A percentile compares a stretch with the other conserved stretches of the same genome.
These are phyloP conservation scores for Colletotrichum filicis DNA, from an alignment of 2,329 filamentous ascomycete genomes.

Conservation along the genomic window DNA sequence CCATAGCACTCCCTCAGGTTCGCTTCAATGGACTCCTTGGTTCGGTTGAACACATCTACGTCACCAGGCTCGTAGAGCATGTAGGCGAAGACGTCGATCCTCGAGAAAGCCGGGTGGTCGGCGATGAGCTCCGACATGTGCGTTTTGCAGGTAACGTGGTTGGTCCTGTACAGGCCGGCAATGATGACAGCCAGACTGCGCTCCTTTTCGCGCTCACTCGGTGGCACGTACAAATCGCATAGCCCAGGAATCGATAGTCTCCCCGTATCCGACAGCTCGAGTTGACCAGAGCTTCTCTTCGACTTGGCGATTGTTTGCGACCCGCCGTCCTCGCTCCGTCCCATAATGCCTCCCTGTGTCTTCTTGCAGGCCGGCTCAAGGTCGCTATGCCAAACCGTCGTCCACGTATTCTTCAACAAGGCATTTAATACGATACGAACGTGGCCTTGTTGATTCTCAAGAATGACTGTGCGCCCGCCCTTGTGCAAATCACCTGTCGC, in stretches of 20 bases:
- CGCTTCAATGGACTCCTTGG: constrained; percentile 14
- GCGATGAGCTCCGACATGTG: constrained; percentile 26
- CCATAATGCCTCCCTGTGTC: neutral
- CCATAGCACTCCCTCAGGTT: constrained; percentile 33
- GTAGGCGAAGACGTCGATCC: constrained; percentile 34
- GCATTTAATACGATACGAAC: constrained; percentile 15
- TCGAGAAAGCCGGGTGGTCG: constrained; percentile 14
- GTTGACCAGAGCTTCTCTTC: neutral
- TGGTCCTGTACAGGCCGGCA: constrained; percentile 32
- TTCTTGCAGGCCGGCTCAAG: constrained; percentile 17
- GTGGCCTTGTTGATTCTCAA: constrained; percentile 14
- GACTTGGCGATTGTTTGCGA: neutral
- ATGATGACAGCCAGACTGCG: constrained; percentile 34
- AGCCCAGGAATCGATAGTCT: constrained; percentile 21
- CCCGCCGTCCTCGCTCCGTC: neutral
- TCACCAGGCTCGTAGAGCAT: constrained; percentile 29
- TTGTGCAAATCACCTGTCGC: constrained; percentile 25
- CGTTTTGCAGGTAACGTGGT: constrained; percentile 16
- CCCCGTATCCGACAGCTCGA: constrained; percentile 33
- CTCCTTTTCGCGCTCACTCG: constrained; percentile 16
- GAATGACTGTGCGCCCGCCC: constrained; percentile 10
- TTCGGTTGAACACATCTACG: neutral
- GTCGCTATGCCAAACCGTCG: constrained; percentile 35
- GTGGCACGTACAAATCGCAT: constrained; percentile 32
- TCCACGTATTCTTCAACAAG: constrained; percentile 25